These are phyloP conservation scores for Haematococcus lacustris DNA, from an alignment of 139 green algal species.

Conservation along the genomic window DNA sequence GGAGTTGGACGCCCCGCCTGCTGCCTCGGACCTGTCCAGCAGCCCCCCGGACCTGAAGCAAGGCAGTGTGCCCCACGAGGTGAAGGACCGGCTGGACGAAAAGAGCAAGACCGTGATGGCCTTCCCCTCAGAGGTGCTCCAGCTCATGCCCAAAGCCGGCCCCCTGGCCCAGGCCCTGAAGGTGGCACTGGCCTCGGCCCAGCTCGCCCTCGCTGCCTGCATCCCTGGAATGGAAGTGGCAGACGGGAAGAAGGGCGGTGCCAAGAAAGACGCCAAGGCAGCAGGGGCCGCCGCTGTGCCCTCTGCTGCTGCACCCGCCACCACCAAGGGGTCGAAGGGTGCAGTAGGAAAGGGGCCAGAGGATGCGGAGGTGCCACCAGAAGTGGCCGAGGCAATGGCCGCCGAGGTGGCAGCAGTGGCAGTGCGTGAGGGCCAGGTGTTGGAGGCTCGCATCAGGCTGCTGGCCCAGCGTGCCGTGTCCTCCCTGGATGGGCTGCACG, in stretches of 20 bases:
- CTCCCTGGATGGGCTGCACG: slow-evolving; percentile 4
- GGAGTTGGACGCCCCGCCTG: slow-evolving; percentile 37
- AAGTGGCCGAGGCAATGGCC: slow-evolving; percentile 14
- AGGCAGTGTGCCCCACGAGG: slow-evolving; percentile 18
- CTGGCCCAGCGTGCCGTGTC: slow-evolving; percentile 10
- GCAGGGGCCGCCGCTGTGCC: no score
- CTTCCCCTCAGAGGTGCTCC: slow-evolving; percentile 16
- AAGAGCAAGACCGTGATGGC: slow-evolving; percentile 23
- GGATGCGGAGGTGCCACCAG: slow-evolving; percentile 9
- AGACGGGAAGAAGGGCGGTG: no score
- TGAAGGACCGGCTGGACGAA: slow-evolving; percentile 37
- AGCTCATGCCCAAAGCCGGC: no score
- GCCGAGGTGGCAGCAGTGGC: slow-evolving; percentile 19
- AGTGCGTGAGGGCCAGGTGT: slow-evolving; percentile 24
- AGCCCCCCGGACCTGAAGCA: slow-evolving; percentile 19
- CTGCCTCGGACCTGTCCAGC: no score
- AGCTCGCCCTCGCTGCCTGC: no score
- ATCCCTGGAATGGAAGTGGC: no score
- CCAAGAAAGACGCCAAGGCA: no score
- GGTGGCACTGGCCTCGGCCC: no score
- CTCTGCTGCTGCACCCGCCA: no score
- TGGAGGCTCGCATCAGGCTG: slow-evolving; percentile 27
- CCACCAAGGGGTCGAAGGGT: no score
- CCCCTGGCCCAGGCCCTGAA: no score
- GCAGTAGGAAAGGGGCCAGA: slow-evolving; percentile 11